phyloP scores from a whole-genome alignment of 2,329 filamentous ascomycete genomes.

The Aspergillus tubingensis region DNA sequence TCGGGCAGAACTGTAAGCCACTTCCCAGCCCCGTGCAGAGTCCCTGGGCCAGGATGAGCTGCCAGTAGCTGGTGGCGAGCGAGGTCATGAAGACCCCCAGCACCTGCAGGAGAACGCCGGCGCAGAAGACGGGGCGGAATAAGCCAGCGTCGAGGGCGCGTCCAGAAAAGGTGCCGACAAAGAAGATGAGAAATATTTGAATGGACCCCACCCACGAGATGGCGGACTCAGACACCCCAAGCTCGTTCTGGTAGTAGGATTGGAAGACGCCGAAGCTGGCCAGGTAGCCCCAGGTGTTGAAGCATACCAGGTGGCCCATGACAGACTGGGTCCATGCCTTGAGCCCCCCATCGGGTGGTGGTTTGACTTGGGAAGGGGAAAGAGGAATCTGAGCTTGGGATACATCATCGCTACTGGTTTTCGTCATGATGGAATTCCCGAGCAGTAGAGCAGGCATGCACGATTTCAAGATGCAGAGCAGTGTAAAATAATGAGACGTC shows the following conservation, averaged over 20 bases:
- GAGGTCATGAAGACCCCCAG: slow-evolving; percentile 26
- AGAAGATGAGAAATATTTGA: slow-evolving; percentile 19
- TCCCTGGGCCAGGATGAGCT: slow-evolving; percentile 20
- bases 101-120: slow-evolving; percentile 34
- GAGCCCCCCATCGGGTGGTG: slow-evolving; percentile 23
- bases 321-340: slow-evolving; percentile 24
- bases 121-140: slow-evolving; percentile 31
- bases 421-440: background rate
- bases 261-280: slow-evolving; percentile 10
- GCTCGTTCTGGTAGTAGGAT: background rate
- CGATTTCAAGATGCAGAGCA: background rate
- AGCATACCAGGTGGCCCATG: slow-evolving; percentile 18
- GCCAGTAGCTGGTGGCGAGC: slow-evolving; percentile 19
- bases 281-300: slow-evolving; percentile 21
- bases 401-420: background rate
- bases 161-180: slow-evolving; percentile 29
- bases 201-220: slow-evolving; percentile 19
- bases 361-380: background rate
- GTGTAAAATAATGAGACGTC: background rate
- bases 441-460: background rate
- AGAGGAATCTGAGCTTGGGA: background rate
- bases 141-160: slow-evolving; percentile 45
- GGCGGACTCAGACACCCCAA: background rate
- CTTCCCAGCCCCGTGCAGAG: slow-evolving; percentile 20
- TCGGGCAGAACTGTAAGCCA: slow-evolving; percentile 17